These are phyloP conservation scores for Meira nashicola DNA, from an alignment of 1,284 basidiomycete genomes.

Conservation along the genomic window DNA sequence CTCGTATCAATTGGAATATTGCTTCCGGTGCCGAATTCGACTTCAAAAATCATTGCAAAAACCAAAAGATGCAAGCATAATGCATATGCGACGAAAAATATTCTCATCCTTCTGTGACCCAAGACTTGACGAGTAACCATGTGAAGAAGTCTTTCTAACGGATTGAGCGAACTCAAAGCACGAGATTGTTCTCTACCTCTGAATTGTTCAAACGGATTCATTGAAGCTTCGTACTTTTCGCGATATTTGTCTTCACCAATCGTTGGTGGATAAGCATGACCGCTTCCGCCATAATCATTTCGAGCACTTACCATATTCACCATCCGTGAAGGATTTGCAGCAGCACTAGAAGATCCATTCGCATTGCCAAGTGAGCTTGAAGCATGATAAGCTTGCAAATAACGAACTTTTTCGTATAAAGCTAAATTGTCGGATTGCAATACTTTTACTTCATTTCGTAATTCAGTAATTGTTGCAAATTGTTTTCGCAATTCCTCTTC, in stretches of 20 bases:
- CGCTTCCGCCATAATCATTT: conserved; percentile 68
- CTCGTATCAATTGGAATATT: too few relatives aligned
- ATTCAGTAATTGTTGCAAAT: conserved; percentile 83
- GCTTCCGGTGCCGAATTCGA: conserved; percentile 12
- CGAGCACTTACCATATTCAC: conserved; percentile 78
- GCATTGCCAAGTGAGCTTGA: not conserved
- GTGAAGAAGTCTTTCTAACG: conserved; percentile 81
- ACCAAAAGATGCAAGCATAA: conserved; percentile 71
- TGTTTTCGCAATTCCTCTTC: conserved; percentile 95
- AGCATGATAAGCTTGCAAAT: conserved; percentile 31
- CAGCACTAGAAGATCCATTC: conserved; percentile 55
- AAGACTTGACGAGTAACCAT: conserved; percentile 78
- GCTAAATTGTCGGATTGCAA: conserved; percentile 44
- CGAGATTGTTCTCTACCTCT: conserved; percentile 85
- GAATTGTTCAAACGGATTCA: conserved; percentile 97
- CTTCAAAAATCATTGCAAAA: conserved; percentile 61
- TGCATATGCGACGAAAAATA: conserved; percentile 77
- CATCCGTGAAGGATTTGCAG: not conserved
- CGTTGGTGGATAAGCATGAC: conserved; percentile 56
- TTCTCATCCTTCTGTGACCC: conserved; percentile 66
- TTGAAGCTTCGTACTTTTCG: conserved; percentile 84
- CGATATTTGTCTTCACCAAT: conserved; percentile 68
- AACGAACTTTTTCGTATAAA: conserved; percentile 49
- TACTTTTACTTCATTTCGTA: conserved; percentile 40
- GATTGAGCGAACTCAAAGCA: conserved; percentile 84